Evolutionary conservation across 2,329 filamentous ascomycete genomes (phyloP).

Genomic region (Chaetomium sp.): DNA sequence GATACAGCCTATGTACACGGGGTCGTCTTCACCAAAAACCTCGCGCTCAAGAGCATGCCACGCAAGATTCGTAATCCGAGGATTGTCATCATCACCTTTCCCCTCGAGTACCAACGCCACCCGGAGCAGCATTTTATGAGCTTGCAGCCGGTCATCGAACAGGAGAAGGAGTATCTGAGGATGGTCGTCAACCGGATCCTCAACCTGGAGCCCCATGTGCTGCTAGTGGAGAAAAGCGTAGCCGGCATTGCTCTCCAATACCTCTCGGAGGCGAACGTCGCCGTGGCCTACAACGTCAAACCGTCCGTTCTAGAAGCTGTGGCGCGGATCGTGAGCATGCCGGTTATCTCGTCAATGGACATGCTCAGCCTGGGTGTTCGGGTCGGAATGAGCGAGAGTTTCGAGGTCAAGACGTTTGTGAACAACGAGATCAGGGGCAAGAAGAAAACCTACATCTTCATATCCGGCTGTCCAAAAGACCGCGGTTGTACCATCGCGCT

Average conservation of each 20-base stretch:
- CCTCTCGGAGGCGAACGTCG: constrained; percentile 83
- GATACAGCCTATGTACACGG: constrained; percentile 97
- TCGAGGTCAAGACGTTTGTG: constrained; percentile 95
- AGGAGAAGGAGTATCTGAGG: constrained; percentile 90
- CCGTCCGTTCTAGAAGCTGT: constrained; percentile 94
- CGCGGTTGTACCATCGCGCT: constrained; percentile 94
- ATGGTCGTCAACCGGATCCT: constrained; percentile 92
- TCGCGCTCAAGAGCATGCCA: constrained; percentile 95
- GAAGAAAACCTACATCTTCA: constrained; percentile 94
- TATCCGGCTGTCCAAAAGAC: constrained; percentile 86
- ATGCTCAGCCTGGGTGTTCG: constrained; percentile 79
- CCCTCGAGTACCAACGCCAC: constrained; percentile 93
- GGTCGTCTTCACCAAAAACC: constrained; percentile 94
- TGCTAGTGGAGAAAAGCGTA: constrained; percentile 91
- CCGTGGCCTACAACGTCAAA: constrained; percentile 96
- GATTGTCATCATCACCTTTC: constrained; percentile 90
- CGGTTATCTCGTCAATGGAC: constrained; percentile 92
- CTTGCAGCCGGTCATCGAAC: constrained; percentile 90
- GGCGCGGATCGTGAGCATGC: constrained; percentile 85
- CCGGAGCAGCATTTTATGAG: constrained; percentile 95
- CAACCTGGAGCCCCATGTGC: constrained; percentile 77
- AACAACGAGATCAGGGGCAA: constrained; percentile 71
- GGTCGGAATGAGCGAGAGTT: constrained; percentile 79
- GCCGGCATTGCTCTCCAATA: constrained; percentile 89
- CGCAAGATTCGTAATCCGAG: constrained; percentile 79